A percentile compares a stretch with the other conserved stretches of the same genome.
Conservation (phyloP, 306 rosid species). For the Cucumis melo region DNA sequence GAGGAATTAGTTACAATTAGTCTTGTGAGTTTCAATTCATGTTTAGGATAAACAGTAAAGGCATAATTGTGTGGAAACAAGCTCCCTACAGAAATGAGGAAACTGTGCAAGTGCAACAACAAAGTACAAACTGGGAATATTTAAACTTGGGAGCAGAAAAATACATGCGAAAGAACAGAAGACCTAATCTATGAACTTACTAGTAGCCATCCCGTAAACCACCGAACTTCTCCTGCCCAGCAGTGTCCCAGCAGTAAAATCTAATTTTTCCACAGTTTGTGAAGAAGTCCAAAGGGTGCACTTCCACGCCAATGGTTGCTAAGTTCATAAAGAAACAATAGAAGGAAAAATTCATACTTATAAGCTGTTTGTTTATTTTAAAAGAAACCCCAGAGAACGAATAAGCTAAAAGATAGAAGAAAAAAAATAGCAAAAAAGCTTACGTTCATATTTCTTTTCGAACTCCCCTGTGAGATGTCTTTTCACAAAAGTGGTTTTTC, state of each 20-base stretch:
- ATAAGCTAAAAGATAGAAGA: not conserved
- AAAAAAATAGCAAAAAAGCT: not conserved
- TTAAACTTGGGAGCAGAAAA: not conserved
- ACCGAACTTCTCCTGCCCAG: too few species aligned
- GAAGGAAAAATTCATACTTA: not conserved
- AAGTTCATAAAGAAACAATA: not conserved
- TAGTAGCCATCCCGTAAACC: too few species aligned
- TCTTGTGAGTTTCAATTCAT: not conserved
- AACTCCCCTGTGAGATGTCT: slow-evolving; percentile 72
- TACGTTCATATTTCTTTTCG: slow-evolving; percentile 77
- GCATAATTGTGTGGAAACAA: too few species aligned
- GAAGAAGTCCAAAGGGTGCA: too few species aligned
- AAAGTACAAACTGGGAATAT: too few species aligned
- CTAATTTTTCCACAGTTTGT: too few species aligned
- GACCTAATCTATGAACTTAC: too few species aligned
- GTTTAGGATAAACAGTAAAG: not conserved
- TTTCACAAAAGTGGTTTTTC: slow-evolving; percentile 23
- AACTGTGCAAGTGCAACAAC: too few species aligned
- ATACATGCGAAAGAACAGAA: not conserved
- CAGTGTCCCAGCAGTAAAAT: too few species aligned
- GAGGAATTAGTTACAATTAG: not conserved
- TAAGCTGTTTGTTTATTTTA: not conserved
- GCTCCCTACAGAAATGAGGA: too few species aligned
- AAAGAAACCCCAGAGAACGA: not conserved
- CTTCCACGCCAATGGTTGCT: too few species aligned